Evolutionary conservation across 495 filamentous ascomycete species (phyloP).

Genomic region (Penicillium simplicissimum): DNA sequence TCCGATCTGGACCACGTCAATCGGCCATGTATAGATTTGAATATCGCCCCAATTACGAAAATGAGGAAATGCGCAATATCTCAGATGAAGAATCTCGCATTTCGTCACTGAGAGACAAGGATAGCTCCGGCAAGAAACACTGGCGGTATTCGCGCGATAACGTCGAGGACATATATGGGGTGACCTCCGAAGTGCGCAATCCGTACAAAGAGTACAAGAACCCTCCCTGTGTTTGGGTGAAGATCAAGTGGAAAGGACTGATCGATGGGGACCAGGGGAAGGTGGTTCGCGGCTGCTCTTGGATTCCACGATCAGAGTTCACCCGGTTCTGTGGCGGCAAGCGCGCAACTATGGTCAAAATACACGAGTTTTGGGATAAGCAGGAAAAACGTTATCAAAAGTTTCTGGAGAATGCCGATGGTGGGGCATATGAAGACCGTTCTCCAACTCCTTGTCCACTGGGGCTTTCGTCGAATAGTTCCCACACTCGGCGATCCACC

Average conservation of each 20-base stretch:
- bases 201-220: not conserved
- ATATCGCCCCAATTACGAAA: not conserved
- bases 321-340: not conserved
- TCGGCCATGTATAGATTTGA: not conserved
- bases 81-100: not conserved
- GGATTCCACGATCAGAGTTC: not conserved
- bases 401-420: too few species aligned
- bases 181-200: not conserved
- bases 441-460: not conserved
- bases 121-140: not conserved
- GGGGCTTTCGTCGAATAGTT: too few species aligned
- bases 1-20: not conserved
- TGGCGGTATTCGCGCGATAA: not conserved
- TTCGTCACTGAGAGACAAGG: not conserved
- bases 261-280: not conserved
- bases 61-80: not conserved
- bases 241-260: not conserved
- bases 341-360: not conserved
- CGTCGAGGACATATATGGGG: not conserved
- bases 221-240: not conserved
- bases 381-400: not conserved
- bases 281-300: not conserved
- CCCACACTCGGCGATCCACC: not conserved
- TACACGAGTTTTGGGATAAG: not conserved
- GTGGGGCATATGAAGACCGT: not conserved